Evolutionary conservation across 2,329 filamentous ascomycete species (phyloP), one percentile per base, ranked within the genome.

Genomic region (Nemania bipapillata): DNA sequence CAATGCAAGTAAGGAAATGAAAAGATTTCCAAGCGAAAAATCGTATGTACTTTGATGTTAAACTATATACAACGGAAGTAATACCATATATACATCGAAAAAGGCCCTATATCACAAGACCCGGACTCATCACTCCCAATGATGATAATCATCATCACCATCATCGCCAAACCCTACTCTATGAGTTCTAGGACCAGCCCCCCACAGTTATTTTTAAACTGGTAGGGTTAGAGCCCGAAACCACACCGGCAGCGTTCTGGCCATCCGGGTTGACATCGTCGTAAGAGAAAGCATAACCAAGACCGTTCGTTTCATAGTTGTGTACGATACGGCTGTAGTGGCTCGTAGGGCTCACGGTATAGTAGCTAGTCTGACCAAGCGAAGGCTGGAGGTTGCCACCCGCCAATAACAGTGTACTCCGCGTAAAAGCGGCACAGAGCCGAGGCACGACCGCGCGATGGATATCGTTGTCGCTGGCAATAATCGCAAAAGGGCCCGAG

Each of bases 281-380:
- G 72, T 91, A 92, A 0, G 90, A 83, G 75, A 91, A 92, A 0
- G 87, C 86, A 73, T 92, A 92, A 0, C 90, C 90, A 49, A 83
- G 79, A 0, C 85, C 84, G 76, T 90, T 87, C 1, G 84, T 76
- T 78, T 90, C 87, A 54, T 86, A 83, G 40, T 83, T 78, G 77
- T 91, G 90, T 1, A 91, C 83, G 30, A 91, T 81, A 11, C 87
- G 81, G 42, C 86, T 82, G 74, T 90, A 91, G 75, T 90, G 88
- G 72, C 79, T 82, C 12, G 83, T 85, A 0, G 83, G 81, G 42
- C 77, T 72, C 11, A 50, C 70, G 1, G 75, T 77, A 75, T 88
- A 87, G 77, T 86, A 87, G 35, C 70, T 66, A 22, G 73, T 72
- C 0, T 77, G 68, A 4, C 71, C 63, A 0, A 83, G 70, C 7